Evolutionary conservation across 1,284 basidiomycete species (phyloP).

Genomic region (Schizophyllum commune): DNA sequence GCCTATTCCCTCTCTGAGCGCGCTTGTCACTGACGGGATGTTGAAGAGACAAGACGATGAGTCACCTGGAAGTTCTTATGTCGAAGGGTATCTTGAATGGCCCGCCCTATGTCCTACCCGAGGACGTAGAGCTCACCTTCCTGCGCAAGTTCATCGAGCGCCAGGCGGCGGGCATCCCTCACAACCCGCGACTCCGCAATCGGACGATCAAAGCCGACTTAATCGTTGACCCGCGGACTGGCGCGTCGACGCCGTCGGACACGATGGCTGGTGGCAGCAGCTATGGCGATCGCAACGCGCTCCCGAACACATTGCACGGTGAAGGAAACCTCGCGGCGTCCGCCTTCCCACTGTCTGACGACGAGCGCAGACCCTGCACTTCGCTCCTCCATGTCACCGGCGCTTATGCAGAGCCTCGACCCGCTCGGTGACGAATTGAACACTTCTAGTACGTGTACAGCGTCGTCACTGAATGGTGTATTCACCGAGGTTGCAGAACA

Average conservation of each 20-base stretch:
- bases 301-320: conserved; percentile 27
- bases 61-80: conserved; percentile 73
- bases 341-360: conserved; percentile 18
- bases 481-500: conserved; percentile 26
- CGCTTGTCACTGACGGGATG: neutral
- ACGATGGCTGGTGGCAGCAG: conserved; percentile 39
- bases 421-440: conserved; percentile 13
- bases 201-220: conserved; percentile 26
- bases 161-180: conserved; percentile 59
- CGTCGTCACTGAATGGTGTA: conserved; percentile 3
- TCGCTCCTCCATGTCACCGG: neutral
- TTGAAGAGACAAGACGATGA: conserved; percentile 64
- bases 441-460: conserved; percentile 31
- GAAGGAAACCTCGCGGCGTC: conserved; percentile 21
- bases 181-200: conserved; percentile 69
- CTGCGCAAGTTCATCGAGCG: conserved; percentile 74
- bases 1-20: neutral
- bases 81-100: conserved; percentile 78
- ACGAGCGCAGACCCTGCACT: neutral
- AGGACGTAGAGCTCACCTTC: conserved; percentile 66
- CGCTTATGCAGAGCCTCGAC: neutral
- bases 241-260: conserved; percentile 17
- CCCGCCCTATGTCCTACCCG: conserved; percentile 71
- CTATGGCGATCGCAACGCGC: conserved; percentile 36
- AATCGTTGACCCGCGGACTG: neutral